phyloP scores from a whole-genome alignment of 441 rosid genomes.

The Croton laevigatus region DNA sequence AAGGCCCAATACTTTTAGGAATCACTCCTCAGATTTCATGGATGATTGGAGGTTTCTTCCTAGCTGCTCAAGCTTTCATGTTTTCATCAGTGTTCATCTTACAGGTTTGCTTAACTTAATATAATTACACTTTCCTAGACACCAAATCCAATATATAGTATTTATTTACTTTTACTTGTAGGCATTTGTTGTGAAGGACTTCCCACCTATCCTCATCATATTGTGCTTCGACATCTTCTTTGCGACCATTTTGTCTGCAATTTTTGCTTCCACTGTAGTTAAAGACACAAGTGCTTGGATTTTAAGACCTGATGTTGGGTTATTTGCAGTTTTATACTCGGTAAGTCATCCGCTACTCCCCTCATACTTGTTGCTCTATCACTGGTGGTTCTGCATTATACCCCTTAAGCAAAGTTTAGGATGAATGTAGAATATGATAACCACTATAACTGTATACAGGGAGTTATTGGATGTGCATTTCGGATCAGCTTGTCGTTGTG shows the following conservation, averaged over 20 bases:
- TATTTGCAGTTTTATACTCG: slow-evolving; percentile 19
- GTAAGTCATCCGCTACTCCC: neutral
- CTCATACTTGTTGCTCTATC: too few species aligned
- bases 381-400: too few species aligned
- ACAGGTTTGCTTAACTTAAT: slow-evolving; percentile 23
- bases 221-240: slow-evolving; percentile 26
- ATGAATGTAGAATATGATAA: too few species aligned
- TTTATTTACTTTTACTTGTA: slow-evolving; percentile 3
- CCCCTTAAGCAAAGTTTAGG: too few species aligned
- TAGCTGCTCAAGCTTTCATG: slow-evolving; percentile 30
- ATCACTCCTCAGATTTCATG: slow-evolving; percentile 23
- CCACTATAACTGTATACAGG: slow-evolving; percentile 15
- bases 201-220: slow-evolving; percentile 34
- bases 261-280: slow-evolving; percentile 29
- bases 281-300: slow-evolving; percentile 43
- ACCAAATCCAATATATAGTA: too few species aligned
- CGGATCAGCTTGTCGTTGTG: slow-evolving; percentile 24
- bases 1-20: slow-evolving; percentile 22
- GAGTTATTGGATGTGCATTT: slow-evolving; percentile 2
- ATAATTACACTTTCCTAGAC: too few species aligned
- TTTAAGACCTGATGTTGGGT: slow-evolving; percentile 30
- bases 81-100: slow-evolving; percentile 34
- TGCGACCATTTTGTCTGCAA: slow-evolving; percentile 25
- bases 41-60: slow-evolving; percentile 43
- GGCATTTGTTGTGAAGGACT: slow-evolving; percentile 38